Evolutionary conservation across 208 protist species (phyloP), one percentile per base, ranked within the genome.

Genomic region (Phytomonas sp.): DNA sequence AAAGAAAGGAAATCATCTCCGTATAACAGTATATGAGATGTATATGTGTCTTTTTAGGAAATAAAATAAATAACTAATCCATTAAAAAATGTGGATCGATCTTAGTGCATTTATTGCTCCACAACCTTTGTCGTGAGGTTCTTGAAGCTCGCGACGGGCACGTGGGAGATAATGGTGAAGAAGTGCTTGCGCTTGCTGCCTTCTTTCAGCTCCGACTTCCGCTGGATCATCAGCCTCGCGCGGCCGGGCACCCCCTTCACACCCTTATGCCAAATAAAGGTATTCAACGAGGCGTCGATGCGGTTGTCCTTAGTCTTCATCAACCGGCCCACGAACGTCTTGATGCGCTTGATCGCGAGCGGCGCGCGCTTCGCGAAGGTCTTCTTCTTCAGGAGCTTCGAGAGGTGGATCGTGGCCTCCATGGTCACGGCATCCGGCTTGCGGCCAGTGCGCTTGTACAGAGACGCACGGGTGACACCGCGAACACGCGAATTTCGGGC

Each of bases 251-350:
- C 86, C 64, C 89, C 88, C 86, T 97, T 97, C 87, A 97, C 88
- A 72, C 98, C 98, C 82, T 97, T 93, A 78, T 89, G 90, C 98
- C 97, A 99, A 68, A 99, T 72, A 83, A 86, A 94, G 75, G 95
- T 98, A 93, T 99, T 99, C 66, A 99, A 88, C 69, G 89, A 91
- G 60, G 91, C 83, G 72, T 99, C 97, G 67, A 99, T 88, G 79
- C 97, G 95, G 79, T 99, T 98, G 79, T 99, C 98, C 64, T 92
- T 93, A 69, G 98, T 99, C 76, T 96, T 96, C 97, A 99, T 99
- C 74, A 88, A 68, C 82, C 96, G 92, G 62, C 79, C 79, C 49
- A 98, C 98, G 75, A 99, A 98, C 45, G 84, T 69, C 73, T 91
- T 91, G 83, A 99, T 97, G 75, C 90, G 91, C 80, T 98, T 98